A percentile compares a stretch with the other conserved stretches of the same genome.
phyloP scores from a whole-genome alignment of 139 green algal species.

The Chlorella ohadii region DNA sequence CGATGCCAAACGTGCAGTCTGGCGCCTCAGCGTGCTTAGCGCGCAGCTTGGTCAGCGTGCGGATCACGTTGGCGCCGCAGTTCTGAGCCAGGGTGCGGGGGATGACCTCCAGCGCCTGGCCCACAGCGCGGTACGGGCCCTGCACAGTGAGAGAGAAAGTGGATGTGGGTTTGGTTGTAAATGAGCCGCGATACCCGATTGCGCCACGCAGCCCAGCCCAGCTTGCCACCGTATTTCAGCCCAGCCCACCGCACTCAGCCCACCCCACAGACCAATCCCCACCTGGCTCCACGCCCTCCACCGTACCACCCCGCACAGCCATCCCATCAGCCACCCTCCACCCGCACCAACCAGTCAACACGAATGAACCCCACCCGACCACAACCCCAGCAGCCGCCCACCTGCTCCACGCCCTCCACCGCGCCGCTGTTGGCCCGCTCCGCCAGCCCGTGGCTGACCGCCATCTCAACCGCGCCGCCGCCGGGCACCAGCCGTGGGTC shows the following conservation, averaged over 20 bases:
- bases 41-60: slow-evolving; percentile 97
- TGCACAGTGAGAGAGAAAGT: not conserved
- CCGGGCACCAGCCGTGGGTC: slow-evolving; percentile 91
- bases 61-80: slow-evolving; percentile 98
- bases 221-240: too few relatives aligned
- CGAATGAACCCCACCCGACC: too few relatives aligned
- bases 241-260: too few relatives aligned
- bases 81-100: slow-evolving; percentile 97
- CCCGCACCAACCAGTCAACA: too few relatives aligned
- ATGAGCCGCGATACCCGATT: too few relatives aligned
- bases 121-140: slow-evolving; percentile 78
- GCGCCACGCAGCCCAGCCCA: too few relatives aligned
- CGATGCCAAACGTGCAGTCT: slow-evolving; percentile 82
- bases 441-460: slow-evolving; percentile 74
- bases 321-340: too few relatives aligned
- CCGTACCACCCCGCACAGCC: not conserved
- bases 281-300: too few relatives aligned
- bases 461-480: slow-evolving; percentile 98
- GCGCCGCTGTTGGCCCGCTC: slow-evolving; percentile 58
- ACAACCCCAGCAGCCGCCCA: too few relatives aligned
- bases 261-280: too few relatives aligned
- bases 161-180: too few relatives aligned
- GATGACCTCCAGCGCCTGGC: slow-evolving; percentile 96
- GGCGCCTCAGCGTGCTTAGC: slow-evolving; percentile 79
- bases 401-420: slow-evolving; percentile 65